phyloP scores from a whole-genome alignment of 805 yeast genomes.

The Cyberlindnera suaveolens region DNA sequence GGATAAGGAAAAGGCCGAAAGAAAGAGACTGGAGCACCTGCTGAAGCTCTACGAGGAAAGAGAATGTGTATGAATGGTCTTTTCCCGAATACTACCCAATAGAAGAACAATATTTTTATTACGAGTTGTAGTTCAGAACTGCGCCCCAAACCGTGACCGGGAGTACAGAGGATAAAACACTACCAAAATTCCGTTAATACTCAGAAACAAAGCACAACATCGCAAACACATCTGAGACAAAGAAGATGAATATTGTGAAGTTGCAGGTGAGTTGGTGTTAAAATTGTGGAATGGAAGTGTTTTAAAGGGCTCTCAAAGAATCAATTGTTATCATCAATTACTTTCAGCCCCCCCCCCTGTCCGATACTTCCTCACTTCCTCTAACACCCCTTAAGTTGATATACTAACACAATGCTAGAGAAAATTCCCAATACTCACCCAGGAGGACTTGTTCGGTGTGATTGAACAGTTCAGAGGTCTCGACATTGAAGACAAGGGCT shows the following conservation, averaged over 20 bases:
- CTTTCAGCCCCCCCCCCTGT: not conserved
- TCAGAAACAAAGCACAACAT: too few species aligned
- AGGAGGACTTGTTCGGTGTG: constrained; percentile 77
- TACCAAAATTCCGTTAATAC: too few species aligned
- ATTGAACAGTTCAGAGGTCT: constrained; percentile 83
- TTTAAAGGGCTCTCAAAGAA: too few species aligned
- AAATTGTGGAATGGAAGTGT: too few species aligned
- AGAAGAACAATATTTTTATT: not conserved
- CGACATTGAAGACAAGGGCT: constrained; percentile 89
- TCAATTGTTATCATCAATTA: not conserved
- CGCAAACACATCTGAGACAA: not conserved
- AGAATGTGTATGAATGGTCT: not conserved
- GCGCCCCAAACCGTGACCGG: not conserved
- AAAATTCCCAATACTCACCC: constrained; percentile 80
- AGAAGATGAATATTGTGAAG: constrained; percentile 55
- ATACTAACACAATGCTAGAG: constrained; percentile 33
- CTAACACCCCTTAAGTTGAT: constrained; percentile 3
- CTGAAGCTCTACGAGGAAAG: constrained; percentile 27
- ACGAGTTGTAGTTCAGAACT: too few species aligned
- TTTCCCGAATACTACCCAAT: not conserved
- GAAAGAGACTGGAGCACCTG: constrained; percentile 38
- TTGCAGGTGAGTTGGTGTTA: constrained; percentile 42
- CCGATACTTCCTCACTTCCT: not conserved
- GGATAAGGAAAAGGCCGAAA: constrained; percentile 46
- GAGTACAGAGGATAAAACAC: too few species aligned